These are phyloP conservation scores for Calocera cornea DNA, from an alignment of 768 basidiomycete species.

Conservation along the genomic window DNA sequence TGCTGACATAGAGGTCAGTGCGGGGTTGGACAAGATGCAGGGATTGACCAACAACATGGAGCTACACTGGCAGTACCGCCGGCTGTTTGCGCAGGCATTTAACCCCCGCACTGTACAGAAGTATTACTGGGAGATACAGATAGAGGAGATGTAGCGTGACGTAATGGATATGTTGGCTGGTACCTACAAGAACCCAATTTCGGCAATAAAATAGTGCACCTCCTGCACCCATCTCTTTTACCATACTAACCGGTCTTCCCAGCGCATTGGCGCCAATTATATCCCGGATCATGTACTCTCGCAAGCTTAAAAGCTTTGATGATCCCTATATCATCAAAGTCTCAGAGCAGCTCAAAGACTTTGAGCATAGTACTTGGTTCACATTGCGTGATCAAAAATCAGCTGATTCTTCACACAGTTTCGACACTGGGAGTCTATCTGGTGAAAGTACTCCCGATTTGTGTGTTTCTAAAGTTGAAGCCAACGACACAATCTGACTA, in stretches of 20 bases:
- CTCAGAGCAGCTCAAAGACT: no score
- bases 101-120: neutral
- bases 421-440: no score
- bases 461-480: no score
- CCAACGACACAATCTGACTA: no score
- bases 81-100: neutral
- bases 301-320: neutral
- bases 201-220: neutral
- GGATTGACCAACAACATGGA: neutral
- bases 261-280: neutral
- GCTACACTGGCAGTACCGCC: neutral
- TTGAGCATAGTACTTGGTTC: no score
- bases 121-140: neutral
- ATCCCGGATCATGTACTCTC: neutral
- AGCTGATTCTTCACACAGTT: no score
- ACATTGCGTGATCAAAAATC: no score
- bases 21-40: neutral
- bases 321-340: neutral
- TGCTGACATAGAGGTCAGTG: neutral
- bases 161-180: neutral
- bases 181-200: neutral
- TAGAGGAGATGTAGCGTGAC: neutral
- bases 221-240: neutral
- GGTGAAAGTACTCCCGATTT: no score
- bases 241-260: neutral